These are phyloP conservation scores for Malus hybrid DNA, from an alignment of 331 rosid species.

Conservation along the genomic window DNA sequence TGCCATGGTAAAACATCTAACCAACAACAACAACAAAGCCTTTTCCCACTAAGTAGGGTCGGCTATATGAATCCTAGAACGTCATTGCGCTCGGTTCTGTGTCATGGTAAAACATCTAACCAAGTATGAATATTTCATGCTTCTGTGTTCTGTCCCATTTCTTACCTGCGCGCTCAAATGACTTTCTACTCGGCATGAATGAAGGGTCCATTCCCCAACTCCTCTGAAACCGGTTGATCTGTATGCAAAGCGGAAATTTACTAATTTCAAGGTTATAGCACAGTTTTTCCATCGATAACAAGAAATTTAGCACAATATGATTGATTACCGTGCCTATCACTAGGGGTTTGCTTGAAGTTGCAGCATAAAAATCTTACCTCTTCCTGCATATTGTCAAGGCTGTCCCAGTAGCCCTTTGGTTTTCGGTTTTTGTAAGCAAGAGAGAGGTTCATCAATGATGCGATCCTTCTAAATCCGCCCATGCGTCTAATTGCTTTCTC, in stretches of 20 bases:
- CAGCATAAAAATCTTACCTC: conserved; percentile 40
- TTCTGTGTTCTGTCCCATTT: neutral
- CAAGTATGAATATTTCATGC: too few relatives aligned
- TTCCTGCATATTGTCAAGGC: conserved; percentile 74
- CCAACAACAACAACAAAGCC: too few relatives aligned
- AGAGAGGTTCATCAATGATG: conserved; percentile 71
- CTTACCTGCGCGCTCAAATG: conserved; percentile 93
- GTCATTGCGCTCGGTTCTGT: too few relatives aligned
- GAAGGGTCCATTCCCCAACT: conserved; percentile 96
- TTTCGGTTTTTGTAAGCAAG: conserved; percentile 90
- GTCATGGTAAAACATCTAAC: neutral
- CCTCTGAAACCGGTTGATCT: conserved; percentile 77
- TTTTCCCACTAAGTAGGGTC: too few relatives aligned
- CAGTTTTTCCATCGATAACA: neutral
- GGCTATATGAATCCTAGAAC: too few relatives aligned
- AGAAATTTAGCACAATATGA: neutral
- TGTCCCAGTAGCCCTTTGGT: conserved; percentile 98
- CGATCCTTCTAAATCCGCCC: conserved; percentile 94
- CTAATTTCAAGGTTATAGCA: neutral
- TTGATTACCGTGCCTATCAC: neutral
- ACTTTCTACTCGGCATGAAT: conserved; percentile 87
- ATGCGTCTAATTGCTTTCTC: conserved; percentile 90
- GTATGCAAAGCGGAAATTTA: conserved; percentile 12
- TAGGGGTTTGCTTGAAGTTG: too few relatives aligned
- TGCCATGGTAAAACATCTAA: too few relatives aligned